phyloP scores from a whole-genome alignment of 2,329 filamentous ascomycete species.

The Monosporascus cannonballus region DNA sequence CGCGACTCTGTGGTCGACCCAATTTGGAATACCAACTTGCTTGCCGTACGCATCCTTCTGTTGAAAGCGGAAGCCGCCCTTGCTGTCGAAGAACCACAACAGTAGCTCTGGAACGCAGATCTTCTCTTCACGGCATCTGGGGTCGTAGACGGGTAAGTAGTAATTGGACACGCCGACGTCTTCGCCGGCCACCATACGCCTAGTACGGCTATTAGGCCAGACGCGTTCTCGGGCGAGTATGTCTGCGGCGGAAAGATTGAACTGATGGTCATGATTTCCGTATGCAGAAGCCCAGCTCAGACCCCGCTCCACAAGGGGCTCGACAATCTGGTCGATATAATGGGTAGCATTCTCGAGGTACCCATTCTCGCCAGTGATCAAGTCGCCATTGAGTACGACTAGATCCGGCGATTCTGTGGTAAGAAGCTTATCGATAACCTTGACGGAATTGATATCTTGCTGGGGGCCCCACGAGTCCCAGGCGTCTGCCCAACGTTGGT shows the following conservation, averaged over 20 bases:
- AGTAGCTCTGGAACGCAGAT: conserved; percentile 38
- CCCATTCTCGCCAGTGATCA: conserved; percentile 63
- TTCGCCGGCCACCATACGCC: conserved; percentile 30
- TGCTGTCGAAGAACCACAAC: conserved; percentile 68
- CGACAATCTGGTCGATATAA: conserved; percentile 55
- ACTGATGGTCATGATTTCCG: conserved; percentile 63
- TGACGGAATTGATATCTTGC: conserved; percentile 50
- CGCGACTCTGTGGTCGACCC: conserved; percentile 39
- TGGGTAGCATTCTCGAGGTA: conserved; percentile 47
- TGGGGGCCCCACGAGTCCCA: conserved; percentile 39
- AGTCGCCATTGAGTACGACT: conserved; percentile 65
- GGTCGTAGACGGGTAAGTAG: conserved; percentile 37
- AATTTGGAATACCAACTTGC: conserved; percentile 32
- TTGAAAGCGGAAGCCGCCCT: conserved; percentile 50
- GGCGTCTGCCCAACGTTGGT: conserved; percentile 28
- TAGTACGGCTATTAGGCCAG: conserved; percentile 33
- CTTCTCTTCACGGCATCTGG: conserved; percentile 23
- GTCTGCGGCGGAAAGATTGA: conserved; percentile 44
- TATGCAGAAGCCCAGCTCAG: conserved; percentile 63
- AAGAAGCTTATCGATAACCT: conserved; percentile 53
- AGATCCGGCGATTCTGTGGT: conserved; percentile 50
- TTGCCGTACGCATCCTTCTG: conserved; percentile 22
- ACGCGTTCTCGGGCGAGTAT: conserved; percentile 37
- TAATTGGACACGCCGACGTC: conserved; percentile 41
- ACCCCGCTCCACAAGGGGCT: conserved; percentile 47